phyloP scores from a whole-genome alignment of 176 grass and related monocot species.

The Zoysia pacifica region DNA sequence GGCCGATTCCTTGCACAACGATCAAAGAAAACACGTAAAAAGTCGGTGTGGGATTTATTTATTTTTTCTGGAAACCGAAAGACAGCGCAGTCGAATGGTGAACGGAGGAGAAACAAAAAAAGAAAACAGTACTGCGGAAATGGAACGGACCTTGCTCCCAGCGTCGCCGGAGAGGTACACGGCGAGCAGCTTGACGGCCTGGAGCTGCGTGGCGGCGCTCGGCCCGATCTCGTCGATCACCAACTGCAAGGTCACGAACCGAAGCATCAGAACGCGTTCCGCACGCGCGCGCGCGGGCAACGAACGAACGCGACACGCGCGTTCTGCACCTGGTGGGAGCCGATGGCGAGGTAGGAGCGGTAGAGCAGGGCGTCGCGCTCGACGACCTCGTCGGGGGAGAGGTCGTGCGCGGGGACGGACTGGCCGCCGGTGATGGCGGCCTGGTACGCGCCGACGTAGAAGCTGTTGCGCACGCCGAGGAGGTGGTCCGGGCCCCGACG shows the following conservation, averaged over 20 bases:
- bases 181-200: slow-evolving; percentile 75
- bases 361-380: slow-evolving; percentile 73
- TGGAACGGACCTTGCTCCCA: slow-evolving; percentile 45
- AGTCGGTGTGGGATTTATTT: neutral
- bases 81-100: too few relatives aligned
- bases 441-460: slow-evolving; percentile 88
- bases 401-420: slow-evolving; percentile 44
- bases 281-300: neutral
- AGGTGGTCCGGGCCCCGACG: slow-evolving; percentile 61
- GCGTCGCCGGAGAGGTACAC: slow-evolving; percentile 56
- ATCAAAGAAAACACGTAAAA: neutral
- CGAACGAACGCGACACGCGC: neutral
- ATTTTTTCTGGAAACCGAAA: too few relatives aligned
- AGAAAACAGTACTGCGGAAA: neutral
- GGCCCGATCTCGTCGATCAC: slow-evolving; percentile 75
- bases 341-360: slow-evolving; percentile 82
- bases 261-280: neutral
- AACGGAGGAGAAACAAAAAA: neutral
- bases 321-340: slow-evolving; percentile 73
- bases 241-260: slow-evolving; percentile 48
- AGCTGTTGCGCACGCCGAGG: slow-evolving; percentile 73
- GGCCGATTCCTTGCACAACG: slow-evolving; percentile 47
- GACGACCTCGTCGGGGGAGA: slow-evolving; percentile 58
- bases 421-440: slow-evolving; percentile 75
- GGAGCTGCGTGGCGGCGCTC: slow-evolving; percentile 66